Evolutionary conservation across 495 filamentous ascomycete genomes (phyloP), one percentile per base, ranked within the genome.

Genomic region (Neurospora hispaniola): DNA sequence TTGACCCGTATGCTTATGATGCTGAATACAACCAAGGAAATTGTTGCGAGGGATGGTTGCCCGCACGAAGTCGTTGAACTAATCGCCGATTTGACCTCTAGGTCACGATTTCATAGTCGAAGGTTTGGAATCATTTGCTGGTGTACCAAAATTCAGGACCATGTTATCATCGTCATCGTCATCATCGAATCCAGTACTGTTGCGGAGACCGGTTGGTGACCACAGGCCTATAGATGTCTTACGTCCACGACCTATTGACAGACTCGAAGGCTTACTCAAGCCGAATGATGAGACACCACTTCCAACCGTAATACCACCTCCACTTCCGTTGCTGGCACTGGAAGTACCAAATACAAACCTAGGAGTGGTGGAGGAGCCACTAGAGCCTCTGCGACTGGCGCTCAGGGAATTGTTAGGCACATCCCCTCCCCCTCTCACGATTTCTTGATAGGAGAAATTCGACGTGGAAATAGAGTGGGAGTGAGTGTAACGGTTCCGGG

Each of bases 131-230:
- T 59, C 48, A 20, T 59, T 27, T 23, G 48, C 48, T 20, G 48
- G 48, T 11, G 48, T 66, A 27, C 54, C 54, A 59, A 87, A 86
- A 73, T 86, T 85, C 6, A 85, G 74, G 9, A 86, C 73, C 76
- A 88, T 82, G 66, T 66, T 66, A 27, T 84, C 79, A 41, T 82
- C 79, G 41, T 85, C 84, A 18, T 80, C 78, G 3, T 85, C 81
- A 12, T 82, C 82, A 5, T 80, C 77, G 6, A 75, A 71, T 46
- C 77, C 76, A 7, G 77, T 72, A 7, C 81, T 75, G 7, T 78
- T 75, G 3, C 76, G 75, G 18, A 73, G 41, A 18, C 59, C 71
- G 16, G 72, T 76, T 16, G 81, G 82, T 27, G 78, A 77, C 84
- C 83, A 85, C 43, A 80, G 79, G 3, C 79, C 82, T 27, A 72